phyloP scores from a whole-genome alignment of 805 yeast genomes.

The Candida ipomoeae region DNA sequence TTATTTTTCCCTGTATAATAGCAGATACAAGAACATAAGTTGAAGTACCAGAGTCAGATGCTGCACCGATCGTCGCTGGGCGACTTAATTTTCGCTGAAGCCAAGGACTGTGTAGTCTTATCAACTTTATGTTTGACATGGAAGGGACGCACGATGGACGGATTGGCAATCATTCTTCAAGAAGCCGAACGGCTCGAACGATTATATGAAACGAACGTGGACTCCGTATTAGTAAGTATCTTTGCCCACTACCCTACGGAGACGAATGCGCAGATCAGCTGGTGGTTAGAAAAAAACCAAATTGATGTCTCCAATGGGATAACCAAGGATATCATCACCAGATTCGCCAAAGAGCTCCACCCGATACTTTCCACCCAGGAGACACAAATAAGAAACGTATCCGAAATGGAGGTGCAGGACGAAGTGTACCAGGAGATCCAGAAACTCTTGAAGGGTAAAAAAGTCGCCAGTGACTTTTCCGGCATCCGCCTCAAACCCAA shows the following conservation, averaged over 20 bases:
- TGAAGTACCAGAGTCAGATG: too few relatives aligned
- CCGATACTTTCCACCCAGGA: background rate
- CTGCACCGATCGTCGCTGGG: too few relatives aligned
- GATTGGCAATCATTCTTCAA: background rate
- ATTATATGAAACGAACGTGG: background rate
- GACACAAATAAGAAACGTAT: background rate
- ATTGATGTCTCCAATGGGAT: background rate
- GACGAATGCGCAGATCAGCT: background rate
- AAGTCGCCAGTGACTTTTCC: background rate
- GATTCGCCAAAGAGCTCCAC: background rate
- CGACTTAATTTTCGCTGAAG: too few relatives aligned
- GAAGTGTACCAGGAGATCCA: background rate
- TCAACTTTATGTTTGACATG: background rate
- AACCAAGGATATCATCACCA: background rate
- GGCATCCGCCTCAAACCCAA: background rate
- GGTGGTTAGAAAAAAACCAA: background rate
- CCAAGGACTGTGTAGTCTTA: too few relatives aligned
- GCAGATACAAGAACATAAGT: too few relatives aligned
- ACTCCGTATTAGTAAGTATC: background rate
- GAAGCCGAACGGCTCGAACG: background rate
- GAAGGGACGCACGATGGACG: background rate
- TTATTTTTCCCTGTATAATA: too few relatives aligned
- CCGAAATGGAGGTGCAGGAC: background rate
- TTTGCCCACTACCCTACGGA: background rate
- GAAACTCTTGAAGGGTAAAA: background rate